Evolutionary conservation across 257 asterid species (phyloP), one percentile per base, ranked within the genome.

Genomic region (Eustoma russellianum): DNA sequence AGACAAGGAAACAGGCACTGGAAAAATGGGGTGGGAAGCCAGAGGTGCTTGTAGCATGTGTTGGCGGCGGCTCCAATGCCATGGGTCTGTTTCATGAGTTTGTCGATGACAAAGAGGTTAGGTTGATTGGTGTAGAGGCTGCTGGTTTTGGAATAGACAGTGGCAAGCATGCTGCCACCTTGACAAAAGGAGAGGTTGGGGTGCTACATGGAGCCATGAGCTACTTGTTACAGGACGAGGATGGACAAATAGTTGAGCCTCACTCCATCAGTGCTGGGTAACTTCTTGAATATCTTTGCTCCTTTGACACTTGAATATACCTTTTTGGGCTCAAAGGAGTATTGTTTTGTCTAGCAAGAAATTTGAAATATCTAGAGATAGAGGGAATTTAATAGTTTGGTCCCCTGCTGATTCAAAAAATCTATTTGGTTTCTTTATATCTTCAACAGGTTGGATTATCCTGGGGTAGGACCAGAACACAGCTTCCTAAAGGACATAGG

Each of bases 261-360:
- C 94, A 88, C 76, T 88, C 97, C 7, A 81, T 85, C 5, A 85
- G 94, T 64, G 95, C 94, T 9, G 96, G 98, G 98, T n/a, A n/a
- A n/a, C n/a, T n/a, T n/a, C n/a, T n/a, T n/a, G n/a, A n/a, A n/a
- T n/a, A n/a, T n/a, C n/a, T n/a, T n/a, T n/a, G n/a, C n/a, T n/a
- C n/a, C n/a, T n/a, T n/a, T n/a, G n/a, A n/a, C n/a, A n/a, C n/a
- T n/a, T n/a, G n/a, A n/a, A n/a, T n/a, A n/a, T n/a, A n/a, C n/a
- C n/a, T n/a, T n/a, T n/a, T n/a, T n/a, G n/a, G n/a, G n/a, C n/a
- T n/a, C n/a, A n/a, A n/a, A 17, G 18, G 4, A 38, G 12, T 11
- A 0, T 38, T 38, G 1, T 38, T 2, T 38, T 2, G 12, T 38
- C 7, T 11, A 11, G 43, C 9, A 38, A 11, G 43, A 8, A 2